Conservation (phyloP, 2,329 filamentous ascomycete species). For the Kalmusia sp. region DNA sequence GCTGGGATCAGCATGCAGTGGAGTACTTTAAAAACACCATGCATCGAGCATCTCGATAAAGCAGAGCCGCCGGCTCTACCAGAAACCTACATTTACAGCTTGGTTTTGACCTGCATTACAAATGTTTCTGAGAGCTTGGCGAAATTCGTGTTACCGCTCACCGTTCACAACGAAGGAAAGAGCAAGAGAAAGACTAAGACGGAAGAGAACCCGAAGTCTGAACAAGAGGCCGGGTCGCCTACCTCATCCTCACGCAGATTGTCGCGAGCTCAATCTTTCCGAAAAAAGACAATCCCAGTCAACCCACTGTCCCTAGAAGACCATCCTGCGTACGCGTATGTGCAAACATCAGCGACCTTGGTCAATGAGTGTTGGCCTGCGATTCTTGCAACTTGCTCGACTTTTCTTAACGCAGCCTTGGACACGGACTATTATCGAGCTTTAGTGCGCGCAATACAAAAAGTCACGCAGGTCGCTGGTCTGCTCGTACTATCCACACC, state of each 20-base stretch:
- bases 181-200: constrained; percentile 51
- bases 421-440: constrained; percentile 95
- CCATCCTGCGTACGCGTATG: constrained; percentile 73
- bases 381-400: constrained; percentile 91
- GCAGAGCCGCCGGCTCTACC: constrained; percentile 81
- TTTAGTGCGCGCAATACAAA: constrained; percentile 90
- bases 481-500: constrained; percentile 84
- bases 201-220: constrained; percentile 32
- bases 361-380: constrained; percentile 96
- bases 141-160: constrained; percentile 90
- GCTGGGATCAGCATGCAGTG: constrained; percentile 88
- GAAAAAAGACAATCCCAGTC: constrained; percentile 77
- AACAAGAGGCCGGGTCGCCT: constrained; percentile 34
- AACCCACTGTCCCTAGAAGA: constrained; percentile 82
- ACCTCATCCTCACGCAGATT: constrained; percentile 37
- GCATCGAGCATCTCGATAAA: constrained; percentile 95
- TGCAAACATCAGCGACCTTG: constrained; percentile 79
- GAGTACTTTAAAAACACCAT: constrained; percentile 86
- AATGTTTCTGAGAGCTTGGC: constrained; percentile 90
- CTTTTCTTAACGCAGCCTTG: constrained; percentile 88
- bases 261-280: constrained; percentile 71
- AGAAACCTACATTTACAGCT: constrained; percentile 91
- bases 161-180: constrained; percentile 75
- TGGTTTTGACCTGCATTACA: constrained; percentile 87
- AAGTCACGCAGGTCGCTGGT: constrained; percentile 93